These are phyloP conservation scores for Trichosanthes cucumerina DNA, from an alignment of 306 rosid genomes.

Conservation along the genomic window DNA sequence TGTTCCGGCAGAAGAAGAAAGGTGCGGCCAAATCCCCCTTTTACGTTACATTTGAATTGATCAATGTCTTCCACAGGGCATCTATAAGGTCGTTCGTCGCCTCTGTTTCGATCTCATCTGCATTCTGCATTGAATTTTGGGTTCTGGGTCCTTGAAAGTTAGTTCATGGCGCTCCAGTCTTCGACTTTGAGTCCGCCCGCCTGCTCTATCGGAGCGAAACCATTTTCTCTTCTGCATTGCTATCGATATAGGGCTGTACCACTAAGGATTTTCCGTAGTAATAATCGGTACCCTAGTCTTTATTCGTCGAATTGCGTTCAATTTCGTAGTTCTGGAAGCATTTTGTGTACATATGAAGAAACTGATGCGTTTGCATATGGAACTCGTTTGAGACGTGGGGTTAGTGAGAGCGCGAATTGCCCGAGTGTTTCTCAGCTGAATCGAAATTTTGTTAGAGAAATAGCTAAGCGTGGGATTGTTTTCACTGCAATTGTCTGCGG, in stretches of 20 bases:
- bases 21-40: neutral
- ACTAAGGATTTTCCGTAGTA: slow-evolving; percentile 24
- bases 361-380: slow-evolving; percentile 16
- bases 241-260: slow-evolving; percentile 18
- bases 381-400: slow-evolving; percentile 30
- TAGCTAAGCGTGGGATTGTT: slow-evolving; percentile 47
- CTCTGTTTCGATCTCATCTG: neutral
- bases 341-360: slow-evolving; percentile 4
- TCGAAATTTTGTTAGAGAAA: slow-evolving; percentile 23
- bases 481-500: slow-evolving; percentile 62
- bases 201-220: slow-evolving; percentile 16
- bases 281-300: slow-evolving; percentile 17
- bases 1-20: neutral
- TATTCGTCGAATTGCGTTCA: slow-evolving; percentile 16
- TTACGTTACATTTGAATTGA: neutral
- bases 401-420: slow-evolving; percentile 18
- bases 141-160: slow-evolving; percentile 9
- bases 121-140: slow-evolving; percentile 1
- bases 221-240: slow-evolving; percentile 19
- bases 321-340: slow-evolving; percentile 18
- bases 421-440: slow-evolving; percentile 25
- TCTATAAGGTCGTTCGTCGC: neutral
- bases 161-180: slow-evolving; percentile 32
- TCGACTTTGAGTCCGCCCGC: slow-evolving; percentile 17
- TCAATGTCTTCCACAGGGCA: neutral